Conservation (phyloP, 2,329 filamentous ascomycete genomes). For the Alternaria brassicicola region DNA sequence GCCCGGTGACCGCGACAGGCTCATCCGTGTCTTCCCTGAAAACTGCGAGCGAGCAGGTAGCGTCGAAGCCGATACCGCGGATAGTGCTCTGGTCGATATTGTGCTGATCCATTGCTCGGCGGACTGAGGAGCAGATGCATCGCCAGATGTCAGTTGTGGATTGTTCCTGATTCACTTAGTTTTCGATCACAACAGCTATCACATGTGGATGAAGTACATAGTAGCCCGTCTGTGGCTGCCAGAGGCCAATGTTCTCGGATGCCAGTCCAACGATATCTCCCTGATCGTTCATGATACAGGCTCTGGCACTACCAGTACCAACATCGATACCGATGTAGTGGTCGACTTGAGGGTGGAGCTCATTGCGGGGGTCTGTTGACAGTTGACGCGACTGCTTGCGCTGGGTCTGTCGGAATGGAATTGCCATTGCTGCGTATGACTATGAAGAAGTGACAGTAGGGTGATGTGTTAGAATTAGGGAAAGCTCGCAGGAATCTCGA, state of each 20-base stretch:
- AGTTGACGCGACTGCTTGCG: constrained; percentile 52
- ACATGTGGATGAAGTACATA: constrained; percentile 51
- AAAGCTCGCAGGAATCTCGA: constrained; percentile 1
- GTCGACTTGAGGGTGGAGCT: constrained; percentile 62
- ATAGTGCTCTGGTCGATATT: constrained; percentile 76
- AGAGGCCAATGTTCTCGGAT: constrained; percentile 59
- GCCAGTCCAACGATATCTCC: constrained; percentile 78
- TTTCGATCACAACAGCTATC: neutral
- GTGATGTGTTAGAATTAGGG: neutral
- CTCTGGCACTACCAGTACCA: constrained; percentile 91
- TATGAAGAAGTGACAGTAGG: constrained; percentile 1
- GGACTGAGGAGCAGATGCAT: constrained; percentile 88
- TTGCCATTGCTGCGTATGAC: constrained; percentile 29
- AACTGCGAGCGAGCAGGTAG: constrained; percentile 95
- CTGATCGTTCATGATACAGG: constrained; percentile 90
- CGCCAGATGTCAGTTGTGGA: constrained; percentile 97
- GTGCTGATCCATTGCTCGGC: constrained; percentile 80
- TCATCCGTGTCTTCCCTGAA: constrained; percentile 89
- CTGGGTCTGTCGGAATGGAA: constrained; percentile 38
- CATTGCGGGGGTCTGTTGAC: constrained; percentile 61
- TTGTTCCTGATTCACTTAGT: constrained; percentile 72
- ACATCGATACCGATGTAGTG: constrained; percentile 90
- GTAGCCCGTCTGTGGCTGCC: constrained; percentile 61
- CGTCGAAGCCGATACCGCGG: constrained; percentile 94
- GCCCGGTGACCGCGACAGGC: constrained; percentile 87